These are phyloP conservation scores for Mikania micrantha DNA, from an alignment of 129 eudicot genomes.

Conservation along the genomic window DNA sequence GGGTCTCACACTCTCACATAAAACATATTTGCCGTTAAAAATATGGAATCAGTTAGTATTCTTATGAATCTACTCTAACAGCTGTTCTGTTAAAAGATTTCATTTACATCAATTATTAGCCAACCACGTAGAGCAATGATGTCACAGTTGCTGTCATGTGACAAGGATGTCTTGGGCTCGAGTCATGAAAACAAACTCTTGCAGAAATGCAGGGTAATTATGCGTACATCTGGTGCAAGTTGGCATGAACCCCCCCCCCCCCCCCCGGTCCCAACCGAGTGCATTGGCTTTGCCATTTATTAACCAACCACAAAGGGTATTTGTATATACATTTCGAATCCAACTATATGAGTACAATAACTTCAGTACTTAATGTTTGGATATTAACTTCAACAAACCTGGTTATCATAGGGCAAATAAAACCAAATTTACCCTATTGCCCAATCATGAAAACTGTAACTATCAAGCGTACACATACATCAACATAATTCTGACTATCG, in stretches of 20 bases:
- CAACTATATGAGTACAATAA: background rate
- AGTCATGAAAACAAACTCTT: too few relatives aligned
- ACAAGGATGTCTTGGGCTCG: too few relatives aligned
- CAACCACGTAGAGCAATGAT: background rate
- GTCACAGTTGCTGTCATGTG: too few relatives aligned
- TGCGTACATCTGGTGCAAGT: too few relatives aligned
- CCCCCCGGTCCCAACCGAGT: too few relatives aligned
- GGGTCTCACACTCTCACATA: too few relatives aligned
- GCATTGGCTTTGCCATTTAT: too few relatives aligned
- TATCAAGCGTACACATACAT: background rate
- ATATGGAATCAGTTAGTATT: background rate
- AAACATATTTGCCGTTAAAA: too few relatives aligned
- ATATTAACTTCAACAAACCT: background rate
- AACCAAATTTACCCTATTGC: background rate
- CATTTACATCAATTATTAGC: background rate
- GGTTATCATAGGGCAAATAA: background rate
- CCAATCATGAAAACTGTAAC: background rate
- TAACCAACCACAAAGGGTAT: background rate
- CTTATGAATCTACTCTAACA: background rate
- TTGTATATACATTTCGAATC: background rate
- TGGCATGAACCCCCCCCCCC: too few relatives aligned
- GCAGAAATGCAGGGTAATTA: too few relatives aligned
- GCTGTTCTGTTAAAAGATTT: background rate
- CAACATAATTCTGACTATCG: background rate
- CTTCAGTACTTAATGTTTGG: background rate